phyloP scores from a whole-genome alignment of 768 basidiomycete genomes.

The Sporobolomyces roseus region DNA sequence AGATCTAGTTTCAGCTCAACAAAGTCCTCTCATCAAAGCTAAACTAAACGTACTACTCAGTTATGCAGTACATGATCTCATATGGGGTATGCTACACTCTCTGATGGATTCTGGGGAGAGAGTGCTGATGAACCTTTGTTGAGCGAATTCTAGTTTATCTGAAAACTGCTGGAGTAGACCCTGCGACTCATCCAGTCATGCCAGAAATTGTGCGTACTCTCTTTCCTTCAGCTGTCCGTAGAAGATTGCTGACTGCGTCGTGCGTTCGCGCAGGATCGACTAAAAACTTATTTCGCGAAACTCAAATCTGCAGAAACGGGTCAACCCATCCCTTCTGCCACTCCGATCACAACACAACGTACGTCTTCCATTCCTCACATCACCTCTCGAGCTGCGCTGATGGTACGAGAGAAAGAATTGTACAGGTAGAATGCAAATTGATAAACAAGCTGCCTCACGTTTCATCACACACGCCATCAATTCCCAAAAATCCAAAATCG shows the following conservation, averaged over 20 bases:
- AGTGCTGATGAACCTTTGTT: background rate
- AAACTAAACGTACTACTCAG: conserved; percentile 73
- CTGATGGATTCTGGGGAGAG: background rate
- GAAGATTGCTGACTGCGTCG: background rate
- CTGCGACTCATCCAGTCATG: conserved; percentile 70
- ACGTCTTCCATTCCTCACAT: conserved; percentile 26
- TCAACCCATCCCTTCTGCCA: conserved; percentile 50
- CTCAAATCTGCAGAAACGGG: conserved; percentile 67
- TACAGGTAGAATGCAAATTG: conserved; percentile 56
- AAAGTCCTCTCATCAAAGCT: conserved; percentile 70
- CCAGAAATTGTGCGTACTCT: conserved; percentile 55
- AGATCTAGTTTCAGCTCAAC: conserved; percentile 57
- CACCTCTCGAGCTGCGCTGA: no score
- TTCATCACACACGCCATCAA: conserved; percentile 62
- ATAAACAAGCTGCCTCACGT: conserved; percentile 72
- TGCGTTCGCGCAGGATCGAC: conserved; percentile 56
- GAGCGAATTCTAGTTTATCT: conserved; percentile 62
- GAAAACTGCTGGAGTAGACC: conserved; percentile 73
- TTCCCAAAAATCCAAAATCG: conserved; percentile 8
- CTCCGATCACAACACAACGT: conserved; percentile 51
- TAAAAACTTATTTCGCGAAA: conserved; percentile 77
- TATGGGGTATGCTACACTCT: conserved; percentile 61
- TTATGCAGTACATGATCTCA: conserved; percentile 77
- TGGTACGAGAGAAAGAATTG: no score
- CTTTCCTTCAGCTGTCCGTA: conserved; percentile 49